Evolutionary conservation across 1,284 basidiomycete genomes (phyloP), one percentile per base, ranked within the genome.

Genomic region (Cerioporus squamosus): DNA sequence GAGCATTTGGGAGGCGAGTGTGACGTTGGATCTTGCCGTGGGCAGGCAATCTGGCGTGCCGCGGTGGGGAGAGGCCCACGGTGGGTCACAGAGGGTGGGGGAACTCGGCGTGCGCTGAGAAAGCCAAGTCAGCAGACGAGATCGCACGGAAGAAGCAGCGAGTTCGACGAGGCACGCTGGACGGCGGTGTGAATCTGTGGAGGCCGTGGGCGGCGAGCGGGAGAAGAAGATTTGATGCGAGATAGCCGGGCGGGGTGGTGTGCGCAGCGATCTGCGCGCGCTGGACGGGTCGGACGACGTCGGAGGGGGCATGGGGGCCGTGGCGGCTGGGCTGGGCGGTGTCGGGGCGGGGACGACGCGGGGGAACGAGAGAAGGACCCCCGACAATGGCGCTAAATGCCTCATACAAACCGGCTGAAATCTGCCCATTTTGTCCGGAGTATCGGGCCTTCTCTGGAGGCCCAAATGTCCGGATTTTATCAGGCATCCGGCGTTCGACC

Each of bases 111-210:
- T 36, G 33, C 33, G 33, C 33, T 55, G 58, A 57, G 60, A 61
- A 55, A 49, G 53, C 51, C 39, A 38, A 58, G 66, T 66, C 66
- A 67, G 62, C 62, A 66, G 66, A 67, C 66, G 56, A 53, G 61
- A 55, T 54, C 44, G 51, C 53, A 55, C 56, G 60, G 59, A 48
- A 51, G 61, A 60, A 60, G 54, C 40, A 23, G 55, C 22, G 44
- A 44, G 51, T 52, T 53, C 46, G 51, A 59, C 51, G 57, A 64
- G 63, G 63, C 62, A 65, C 62, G 62, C 51, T 60, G 54, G 62
- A 62, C 58, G 62, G 49, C 43, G 62, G 66, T 67, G 66, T 51
- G 66, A 63, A 64, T 49, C 29, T 44, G 10, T 45, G 20, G 26
- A 14, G 31, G 26, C 46, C 33, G 22, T 43, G 53, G 43, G 39